Evolutionary conservation across 2,329 filamentous ascomycete species (phyloP).

Genomic region (Ramichloridium luteum): DNA sequence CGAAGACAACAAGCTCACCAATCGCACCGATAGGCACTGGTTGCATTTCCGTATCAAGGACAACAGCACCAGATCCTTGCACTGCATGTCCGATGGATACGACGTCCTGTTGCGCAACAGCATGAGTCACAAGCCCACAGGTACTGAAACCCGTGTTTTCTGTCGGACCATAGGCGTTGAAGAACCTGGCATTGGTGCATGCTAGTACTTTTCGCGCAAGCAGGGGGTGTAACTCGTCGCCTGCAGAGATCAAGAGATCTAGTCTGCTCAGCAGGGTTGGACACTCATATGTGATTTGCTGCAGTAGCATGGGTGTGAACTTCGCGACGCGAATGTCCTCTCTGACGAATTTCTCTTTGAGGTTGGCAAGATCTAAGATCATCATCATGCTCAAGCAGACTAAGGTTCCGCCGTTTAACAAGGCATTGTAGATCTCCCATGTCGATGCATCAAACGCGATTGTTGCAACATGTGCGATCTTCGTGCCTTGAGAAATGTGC

Average conservation of each 20-base stretch:
- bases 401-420: conserved; percentile 5
- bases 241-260: conserved; percentile 3
- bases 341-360: background rate
- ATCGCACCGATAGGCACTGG: conserved; percentile 5
- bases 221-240: conserved; percentile 3
- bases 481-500: too few species aligned
- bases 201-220: conserved; percentile 2
- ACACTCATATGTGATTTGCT: conserved; percentile 3
- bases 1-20: conserved; percentile 6
- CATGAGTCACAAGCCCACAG: too few species aligned
- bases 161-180: conserved; percentile 8
- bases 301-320: conserved; percentile 4
- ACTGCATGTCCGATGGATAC: too few species aligned
- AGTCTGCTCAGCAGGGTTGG: conserved; percentile 3
- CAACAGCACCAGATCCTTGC: too few species aligned
- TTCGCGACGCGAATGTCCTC: conserved; percentile 3
- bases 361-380: conserved; percentile 2
- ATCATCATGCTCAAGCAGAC: conserved; percentile 1
- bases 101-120: too few species aligned
- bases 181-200: too few species aligned
- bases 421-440: conserved; percentile 25
- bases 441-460: conserved; percentile 21
- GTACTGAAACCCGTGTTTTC: conserved; percentile 9
- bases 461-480: too few species aligned
- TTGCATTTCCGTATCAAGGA: too few species aligned